Conservation (phyloP, 352 stramenopile species). For the Globisporangium emineosum region DNA sequence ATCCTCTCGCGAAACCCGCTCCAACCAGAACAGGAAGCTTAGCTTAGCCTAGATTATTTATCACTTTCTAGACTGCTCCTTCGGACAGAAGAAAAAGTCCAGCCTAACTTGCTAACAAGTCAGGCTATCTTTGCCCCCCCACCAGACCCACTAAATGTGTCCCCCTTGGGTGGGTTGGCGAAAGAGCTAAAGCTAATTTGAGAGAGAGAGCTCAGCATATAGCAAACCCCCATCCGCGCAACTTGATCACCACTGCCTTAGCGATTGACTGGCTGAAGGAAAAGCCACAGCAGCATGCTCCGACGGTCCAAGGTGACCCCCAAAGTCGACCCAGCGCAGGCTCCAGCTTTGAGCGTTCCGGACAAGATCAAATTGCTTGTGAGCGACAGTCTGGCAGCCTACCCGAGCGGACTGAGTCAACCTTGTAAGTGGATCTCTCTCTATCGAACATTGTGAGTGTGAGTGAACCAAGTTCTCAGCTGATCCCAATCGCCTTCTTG, state of each 20-base stretch:
- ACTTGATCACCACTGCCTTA: background rate
- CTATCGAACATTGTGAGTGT: background rate
- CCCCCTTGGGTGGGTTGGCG: background rate
- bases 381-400: slow-evolving; percentile 15
- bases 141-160: too few relatives aligned
- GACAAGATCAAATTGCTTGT: slow-evolving; percentile 22
- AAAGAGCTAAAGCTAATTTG: background rate
- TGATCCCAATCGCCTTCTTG: background rate
- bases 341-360: slow-evolving; percentile 12
- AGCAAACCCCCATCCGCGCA: background rate
- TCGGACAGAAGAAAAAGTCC: too few relatives aligned
- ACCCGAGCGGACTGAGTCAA: slow-evolving; percentile 23
- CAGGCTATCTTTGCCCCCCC: too few relatives aligned
- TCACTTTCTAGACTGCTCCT: too few relatives aligned
- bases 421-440: slow-evolving; percentile 27
- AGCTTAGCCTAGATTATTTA: too few relatives aligned
- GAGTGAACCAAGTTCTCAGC: background rate
- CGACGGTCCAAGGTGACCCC: background rate
- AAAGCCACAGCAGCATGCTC: background rate
- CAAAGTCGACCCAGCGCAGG: background rate
- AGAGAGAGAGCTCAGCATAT: background rate
- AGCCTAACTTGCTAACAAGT: too few relatives aligned
- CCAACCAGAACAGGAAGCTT: too few relatives aligned
- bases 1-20: too few relatives aligned
- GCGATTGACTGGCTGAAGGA: background rate